Base-by-base conservation (phyloP, 306 rosid genomes). In the Rosa chinensis region DNA sequence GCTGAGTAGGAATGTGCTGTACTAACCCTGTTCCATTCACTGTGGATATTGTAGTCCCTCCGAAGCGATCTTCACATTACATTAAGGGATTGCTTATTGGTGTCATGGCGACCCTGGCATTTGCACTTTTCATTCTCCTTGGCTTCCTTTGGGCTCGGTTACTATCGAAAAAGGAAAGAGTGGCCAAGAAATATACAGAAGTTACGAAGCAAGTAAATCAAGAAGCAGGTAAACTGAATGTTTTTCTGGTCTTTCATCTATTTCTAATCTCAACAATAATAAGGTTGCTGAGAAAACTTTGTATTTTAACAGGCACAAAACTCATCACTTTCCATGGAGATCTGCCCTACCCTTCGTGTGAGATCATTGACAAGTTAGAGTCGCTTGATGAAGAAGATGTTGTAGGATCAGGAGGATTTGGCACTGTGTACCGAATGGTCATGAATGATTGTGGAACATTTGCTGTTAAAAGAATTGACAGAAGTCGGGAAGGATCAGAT, bases 291-390 rank as follows among this genome's bases (percentile, higher is more conserved):
- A 28, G 39, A 45, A 53, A 81, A 73, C 25, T 73, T 53, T 40
- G 78, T 42, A 3, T 72, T 47, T 63, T 47, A 84, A 82, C 84
- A 96, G 99, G 94, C 81, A 86, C 92, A 35, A 96, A 93, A 80
- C 92, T 96, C 61, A 91, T 96, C 77, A 93, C 99, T 21, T 96
- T 96, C 86, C 99, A 89, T 74, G 99, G 98, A 8, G 97, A 96
- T 84, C 81, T 96, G 66, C 97, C 92, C 7, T 90, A 96, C 89
- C 92, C 98, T 1, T 93, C 99, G 43, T 74, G 87, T 62, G 92
- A 92, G 79, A 90, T 96, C 78, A 83, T 96, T 37, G 99, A 96
- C 66, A 96, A 96, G 88, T 79, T 96, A 75, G 98, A 93, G 84
- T 80, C 94, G 42, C 93, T 96, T 14, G 92, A 90, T 53, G 93